Conservation (phyloP, 140 eudicot species). For the Ambrosia hybrid region DNA sequence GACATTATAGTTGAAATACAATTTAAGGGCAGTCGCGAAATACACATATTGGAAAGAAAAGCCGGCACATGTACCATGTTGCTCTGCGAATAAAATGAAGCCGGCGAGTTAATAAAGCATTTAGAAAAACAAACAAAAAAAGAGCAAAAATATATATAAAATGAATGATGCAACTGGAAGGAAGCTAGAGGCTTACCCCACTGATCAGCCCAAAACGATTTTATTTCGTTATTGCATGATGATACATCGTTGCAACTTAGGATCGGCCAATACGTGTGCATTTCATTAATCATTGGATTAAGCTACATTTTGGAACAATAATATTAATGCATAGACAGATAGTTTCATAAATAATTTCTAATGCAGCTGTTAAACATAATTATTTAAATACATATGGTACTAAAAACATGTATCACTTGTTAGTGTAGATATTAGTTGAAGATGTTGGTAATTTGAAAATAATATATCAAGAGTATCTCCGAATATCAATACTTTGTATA, state of each 20-base stretch:
- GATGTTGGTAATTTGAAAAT: no score
- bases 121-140: no score
- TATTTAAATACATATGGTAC: no score
- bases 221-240: constrained; percentile 60
- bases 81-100: constrained; percentile 49
- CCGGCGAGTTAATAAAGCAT: neutral
- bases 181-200: constrained; percentile 25
- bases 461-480: no score
- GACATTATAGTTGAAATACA: constrained; percentile 78
- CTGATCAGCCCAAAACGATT: constrained; percentile 93
- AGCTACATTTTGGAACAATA: constrained; percentile 42
- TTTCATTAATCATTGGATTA: constrained; percentile 49
- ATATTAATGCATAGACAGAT: no score
- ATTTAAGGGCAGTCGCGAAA: constrained; percentile 59
- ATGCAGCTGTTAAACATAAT: no score
- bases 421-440: no score
- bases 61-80: constrained; percentile 89
- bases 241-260: constrained; percentile 67
- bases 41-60: constrained; percentile 63
- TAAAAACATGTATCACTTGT: no score
- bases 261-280: constrained; percentile 87
- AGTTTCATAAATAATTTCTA: no score
- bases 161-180: no score
- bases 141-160: no score
- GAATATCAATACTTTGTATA: no score